These are phyloP conservation scores for Ganoderma lucidum DNA, from an alignment of 1,284 basidiomycete genomes.

Conservation along the genomic window DNA sequence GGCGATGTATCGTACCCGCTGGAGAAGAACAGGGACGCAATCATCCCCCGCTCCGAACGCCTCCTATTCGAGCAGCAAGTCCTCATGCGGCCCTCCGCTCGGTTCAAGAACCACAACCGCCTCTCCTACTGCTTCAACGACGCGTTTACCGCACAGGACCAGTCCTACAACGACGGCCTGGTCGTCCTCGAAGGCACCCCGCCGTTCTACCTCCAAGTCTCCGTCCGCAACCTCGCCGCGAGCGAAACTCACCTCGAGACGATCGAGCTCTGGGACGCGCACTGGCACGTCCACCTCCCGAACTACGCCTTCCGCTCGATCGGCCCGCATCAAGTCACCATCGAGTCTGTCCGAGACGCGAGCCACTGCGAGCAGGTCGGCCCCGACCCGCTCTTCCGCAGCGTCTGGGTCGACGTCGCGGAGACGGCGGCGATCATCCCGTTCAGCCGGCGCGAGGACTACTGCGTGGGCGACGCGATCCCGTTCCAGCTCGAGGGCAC, in stretches of 20 bases:
- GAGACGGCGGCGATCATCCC: constrained; percentile 94
- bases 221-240: constrained; percentile 78
- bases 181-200: constrained; percentile 80
- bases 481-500: constrained; percentile 95
- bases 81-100: constrained; percentile 76
- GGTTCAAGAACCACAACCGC: constrained; percentile 74
- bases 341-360: constrained; percentile 80
- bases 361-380: constrained; percentile 82
- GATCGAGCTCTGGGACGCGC: constrained; percentile 63
- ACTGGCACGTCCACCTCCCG: constrained; percentile 83
- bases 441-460: constrained; percentile 80
- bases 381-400: constrained; percentile 67
- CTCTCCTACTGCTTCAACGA: constrained; percentile 83
- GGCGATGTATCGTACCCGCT: constrained; percentile 90
- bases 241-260: constrained; percentile 68
- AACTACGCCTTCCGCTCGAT: constrained; percentile 78
- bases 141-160: constrained; percentile 60
- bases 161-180: constrained; percentile 63
- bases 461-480: constrained; percentile 91
- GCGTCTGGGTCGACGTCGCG: constrained; percentile 87
- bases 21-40: constrained; percentile 62
- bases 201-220: constrained; percentile 85
- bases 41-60: constrained; percentile 69
- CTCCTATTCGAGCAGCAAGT: constrained; percentile 88
- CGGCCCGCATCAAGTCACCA: constrained; percentile 81